Conservation (phyloP, 768 basidiomycete genomes). For the Neoboletus magnificus region DNA sequence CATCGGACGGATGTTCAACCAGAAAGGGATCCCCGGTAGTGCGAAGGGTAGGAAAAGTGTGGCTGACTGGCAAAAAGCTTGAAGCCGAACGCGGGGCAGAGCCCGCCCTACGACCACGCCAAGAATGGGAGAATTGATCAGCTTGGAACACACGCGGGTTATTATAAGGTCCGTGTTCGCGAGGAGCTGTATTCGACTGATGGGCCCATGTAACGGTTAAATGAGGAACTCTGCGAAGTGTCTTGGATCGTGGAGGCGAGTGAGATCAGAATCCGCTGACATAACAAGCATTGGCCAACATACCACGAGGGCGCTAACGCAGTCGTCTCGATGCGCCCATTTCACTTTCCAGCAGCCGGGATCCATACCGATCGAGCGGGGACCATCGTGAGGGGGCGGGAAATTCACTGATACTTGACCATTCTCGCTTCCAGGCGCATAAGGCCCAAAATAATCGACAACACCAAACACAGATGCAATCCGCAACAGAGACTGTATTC, state of each 20-base stretch:
- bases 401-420: constrained; percentile 17
- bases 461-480: constrained; percentile 61
- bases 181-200: constrained; percentile 37
- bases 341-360: constrained; percentile 70
- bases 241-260: constrained; percentile 37
- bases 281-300: constrained; percentile 10
- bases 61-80: constrained; percentile 16
- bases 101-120: constrained; percentile 15
- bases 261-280: constrained; percentile 1
- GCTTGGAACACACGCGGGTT: constrained; percentile 9
- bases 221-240: constrained; percentile 66
- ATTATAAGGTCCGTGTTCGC: constrained; percentile 15
- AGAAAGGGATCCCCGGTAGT: neutral
- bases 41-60: constrained; percentile 13
- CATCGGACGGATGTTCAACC: neutral
- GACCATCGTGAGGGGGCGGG: constrained; percentile 55
- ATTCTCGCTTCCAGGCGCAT: constrained; percentile 18
- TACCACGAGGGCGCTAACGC: constrained; percentile 69
- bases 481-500: constrained; percentile 45
- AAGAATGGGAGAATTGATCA: constrained; percentile 11
- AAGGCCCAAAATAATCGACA: constrained; percentile 52
- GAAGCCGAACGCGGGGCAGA: constrained; percentile 10
- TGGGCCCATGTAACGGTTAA: constrained; percentile 81
- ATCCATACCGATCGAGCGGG: constrained; percentile 56
- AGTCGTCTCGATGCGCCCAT: constrained; percentile 75